Conservation (phyloP, 2,329 filamentous ascomycete genomes). For the Pleoardoris graminearum region DNA sequence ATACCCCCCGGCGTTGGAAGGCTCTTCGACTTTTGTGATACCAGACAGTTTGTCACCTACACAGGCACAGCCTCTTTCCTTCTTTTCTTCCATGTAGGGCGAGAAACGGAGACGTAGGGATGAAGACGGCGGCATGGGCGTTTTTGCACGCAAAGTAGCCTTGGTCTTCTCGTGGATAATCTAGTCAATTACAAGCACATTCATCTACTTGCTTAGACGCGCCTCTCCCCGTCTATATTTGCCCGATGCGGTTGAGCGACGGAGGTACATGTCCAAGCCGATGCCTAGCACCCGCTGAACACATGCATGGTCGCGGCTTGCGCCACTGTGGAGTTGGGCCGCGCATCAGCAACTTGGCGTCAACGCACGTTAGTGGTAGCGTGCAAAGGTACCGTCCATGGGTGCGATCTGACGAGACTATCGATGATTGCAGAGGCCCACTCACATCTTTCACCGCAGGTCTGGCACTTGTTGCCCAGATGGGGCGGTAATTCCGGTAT, state of each 20-base stretch:
- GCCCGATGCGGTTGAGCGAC: neutral
- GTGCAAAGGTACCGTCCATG: neutral
- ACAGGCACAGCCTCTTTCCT: slow-evolving; percentile 30
- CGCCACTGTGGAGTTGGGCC: slow-evolving; percentile 2
- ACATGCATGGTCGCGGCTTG: neutral
- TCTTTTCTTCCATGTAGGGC: slow-evolving; percentile 8
- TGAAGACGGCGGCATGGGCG: slow-evolving; percentile 9
- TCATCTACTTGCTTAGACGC: neutral
- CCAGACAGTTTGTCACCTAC: slow-evolving; percentile 44
- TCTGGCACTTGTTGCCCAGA: neutral
- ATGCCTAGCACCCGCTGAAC: neutral
- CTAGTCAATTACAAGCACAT: neutral
- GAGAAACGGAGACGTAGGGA: slow-evolving; percentile 2
- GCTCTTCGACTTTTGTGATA: slow-evolving; percentile 38
- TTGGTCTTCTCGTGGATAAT: slow-evolving; percentile 4
- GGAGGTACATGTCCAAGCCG: neutral
- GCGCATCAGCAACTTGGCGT: neutral
- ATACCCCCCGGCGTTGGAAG: slow-evolving; percentile 32
- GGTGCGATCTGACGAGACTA: neutral
- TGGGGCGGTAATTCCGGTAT: too few species aligned
- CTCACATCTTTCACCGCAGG: neutral
- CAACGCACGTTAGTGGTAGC: neutral
- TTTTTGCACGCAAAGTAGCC: slow-evolving; percentile 11
- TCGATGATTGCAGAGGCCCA: neutral
- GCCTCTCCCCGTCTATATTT: neutral